These are phyloP conservation scores for Myriosclerotinia curreyana DNA, from an alignment of 2,329 filamentous ascomycete species.

Conservation along the genomic window DNA sequence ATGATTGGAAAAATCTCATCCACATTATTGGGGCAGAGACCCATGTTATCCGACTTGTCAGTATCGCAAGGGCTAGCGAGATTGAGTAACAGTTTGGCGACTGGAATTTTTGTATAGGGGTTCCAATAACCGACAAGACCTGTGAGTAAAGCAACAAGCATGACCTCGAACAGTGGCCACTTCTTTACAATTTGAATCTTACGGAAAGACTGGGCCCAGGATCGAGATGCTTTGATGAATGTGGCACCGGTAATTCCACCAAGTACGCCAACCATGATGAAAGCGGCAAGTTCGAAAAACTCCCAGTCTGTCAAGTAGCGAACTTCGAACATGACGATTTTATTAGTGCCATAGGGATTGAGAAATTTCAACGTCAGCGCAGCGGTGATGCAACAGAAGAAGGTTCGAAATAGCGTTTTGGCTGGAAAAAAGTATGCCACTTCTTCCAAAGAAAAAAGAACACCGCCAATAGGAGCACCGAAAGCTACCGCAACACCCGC, in stretches of 20 bases:
- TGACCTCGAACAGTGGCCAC: constrained; percentile 81
- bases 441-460: constrained; percentile 91
- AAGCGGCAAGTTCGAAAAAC: constrained; percentile 83
- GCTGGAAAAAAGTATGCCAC: constrained; percentile 97
- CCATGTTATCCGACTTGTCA: constrained; percentile 60
- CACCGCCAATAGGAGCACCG: constrained; percentile 83
- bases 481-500: constrained; percentile 93
- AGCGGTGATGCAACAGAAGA: constrained; percentile 95
- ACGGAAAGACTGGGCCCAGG: constrained; percentile 88
- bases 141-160: constrained; percentile 81
- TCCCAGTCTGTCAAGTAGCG: constrained; percentile 89
- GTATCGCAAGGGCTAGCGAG: constrained; percentile 83
- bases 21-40: constrained; percentile 69
- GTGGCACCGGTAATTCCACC: constrained; percentile 83
- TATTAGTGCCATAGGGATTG: constrained; percentile 92
- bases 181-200: constrained; percentile 76
- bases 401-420: constrained; percentile 94
- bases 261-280: constrained; percentile 80
- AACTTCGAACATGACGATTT: constrained; percentile 96
- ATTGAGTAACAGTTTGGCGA: constrained; percentile 87
- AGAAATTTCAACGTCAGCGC: constrained; percentile 90
- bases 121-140: constrained; percentile 93
- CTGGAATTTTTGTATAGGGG: constrained; percentile 79
- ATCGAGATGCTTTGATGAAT: constrained; percentile 92
- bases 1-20: constrained; percentile 80